Conservation (phyloP, 1,284 basidiomycete genomes). For the Leccinum glutinopallens region DNA sequence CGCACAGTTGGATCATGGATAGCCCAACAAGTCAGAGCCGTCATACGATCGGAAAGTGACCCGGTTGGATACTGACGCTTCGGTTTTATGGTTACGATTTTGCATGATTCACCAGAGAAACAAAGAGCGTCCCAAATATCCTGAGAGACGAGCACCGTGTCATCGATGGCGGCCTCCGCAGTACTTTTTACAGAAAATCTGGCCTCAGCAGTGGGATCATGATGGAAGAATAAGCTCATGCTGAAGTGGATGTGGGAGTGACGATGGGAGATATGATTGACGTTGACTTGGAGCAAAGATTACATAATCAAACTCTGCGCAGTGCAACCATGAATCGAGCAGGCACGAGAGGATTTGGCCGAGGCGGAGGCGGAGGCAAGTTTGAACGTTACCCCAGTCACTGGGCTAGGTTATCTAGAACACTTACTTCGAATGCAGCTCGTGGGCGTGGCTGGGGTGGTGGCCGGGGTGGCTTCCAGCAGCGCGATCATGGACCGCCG, state of each 20-base stretch:
- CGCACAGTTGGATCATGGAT: conserved; percentile 28
- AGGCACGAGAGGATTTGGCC: conserved; percentile 44
- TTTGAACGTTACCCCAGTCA: conserved; percentile 1
- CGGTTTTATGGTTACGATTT: conserved; percentile 26
- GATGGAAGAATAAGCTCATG: conserved; percentile 39
- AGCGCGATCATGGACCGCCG: conserved; percentile 80
- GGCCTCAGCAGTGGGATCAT: conserved; percentile 24
- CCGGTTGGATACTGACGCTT: conserved; percentile 23
- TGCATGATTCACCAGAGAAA: conserved; percentile 20
- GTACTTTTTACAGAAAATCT: conserved; percentile 26
- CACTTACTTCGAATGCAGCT: conserved; percentile 31
- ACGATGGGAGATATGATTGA: not conserved
- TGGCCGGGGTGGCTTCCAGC: conserved; percentile 68
- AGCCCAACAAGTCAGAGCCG: conserved; percentile 35
- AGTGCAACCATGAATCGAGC: conserved; percentile 49
- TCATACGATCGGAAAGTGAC: conserved; percentile 9
- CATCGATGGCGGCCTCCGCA: conserved; percentile 9
- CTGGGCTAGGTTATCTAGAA: not conserved
- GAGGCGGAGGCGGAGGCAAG: conserved; percentile 48
- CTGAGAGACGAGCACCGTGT: conserved; percentile 33
- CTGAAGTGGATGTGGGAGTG: not conserved
- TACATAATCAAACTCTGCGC: conserved; percentile 19
- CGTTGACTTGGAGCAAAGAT: conserved; percentile 2
- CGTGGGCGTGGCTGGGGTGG: conserved; percentile 43
- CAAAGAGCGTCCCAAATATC: conserved; percentile 37